phyloP scores from a whole-genome alignment of 345 rosid genomes.

The Noccaea caerulescens region DNA sequence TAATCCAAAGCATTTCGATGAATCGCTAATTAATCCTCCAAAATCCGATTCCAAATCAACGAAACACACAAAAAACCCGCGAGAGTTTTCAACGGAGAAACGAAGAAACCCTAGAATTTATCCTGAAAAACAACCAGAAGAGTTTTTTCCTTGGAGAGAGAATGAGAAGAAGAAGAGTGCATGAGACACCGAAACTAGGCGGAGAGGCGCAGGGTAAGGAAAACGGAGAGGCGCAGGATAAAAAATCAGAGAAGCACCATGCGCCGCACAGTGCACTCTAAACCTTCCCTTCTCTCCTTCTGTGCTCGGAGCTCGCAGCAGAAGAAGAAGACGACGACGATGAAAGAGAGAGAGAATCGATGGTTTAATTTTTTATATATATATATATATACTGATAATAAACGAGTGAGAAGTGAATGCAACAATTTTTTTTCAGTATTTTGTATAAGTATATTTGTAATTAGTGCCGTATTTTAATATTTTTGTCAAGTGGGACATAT shows the following conservation, averaged over 20 bases:
- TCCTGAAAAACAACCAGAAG: background rate
- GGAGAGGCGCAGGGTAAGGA: slow-evolving; percentile 32
- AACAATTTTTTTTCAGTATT: background rate
- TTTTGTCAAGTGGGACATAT: slow-evolving; percentile 35
- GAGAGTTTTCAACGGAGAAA: slow-evolving; percentile 13
- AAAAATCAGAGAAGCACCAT: slow-evolving; percentile 32
- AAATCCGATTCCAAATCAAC: slow-evolving; percentile 3
- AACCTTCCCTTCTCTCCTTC: slow-evolving; percentile 26
- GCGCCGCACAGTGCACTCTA: slow-evolving; percentile 32
- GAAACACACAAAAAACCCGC: background rate
- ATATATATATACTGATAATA: background rate
- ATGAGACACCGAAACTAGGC: slow-evolving; percentile 17
- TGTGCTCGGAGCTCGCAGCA: slow-evolving; percentile 37
- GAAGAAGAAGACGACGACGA: slow-evolving; percentile 33
- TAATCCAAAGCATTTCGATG: slow-evolving; percentile 61
- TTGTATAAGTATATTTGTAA: slow-evolving; percentile 31
- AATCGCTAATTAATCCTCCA: slow-evolving; percentile 32
- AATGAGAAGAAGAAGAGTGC: slow-evolving; percentile 24
- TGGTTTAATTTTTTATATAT: slow-evolving; percentile 5
- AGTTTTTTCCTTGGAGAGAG: slow-evolving; percentile 1
- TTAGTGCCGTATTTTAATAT: background rate
- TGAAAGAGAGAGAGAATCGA: slow-evolving; percentile 13
- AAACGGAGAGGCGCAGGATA: slow-evolving; percentile 23
- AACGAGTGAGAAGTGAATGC: slow-evolving; percentile 36
- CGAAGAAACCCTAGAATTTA: slow-evolving; percentile 6